Evolutionary conservation across 1,284 basidiomycete genomes (phyloP), one percentile per base, ranked within the genome.

Genomic region (Apiotrichum gamsii): DNA sequence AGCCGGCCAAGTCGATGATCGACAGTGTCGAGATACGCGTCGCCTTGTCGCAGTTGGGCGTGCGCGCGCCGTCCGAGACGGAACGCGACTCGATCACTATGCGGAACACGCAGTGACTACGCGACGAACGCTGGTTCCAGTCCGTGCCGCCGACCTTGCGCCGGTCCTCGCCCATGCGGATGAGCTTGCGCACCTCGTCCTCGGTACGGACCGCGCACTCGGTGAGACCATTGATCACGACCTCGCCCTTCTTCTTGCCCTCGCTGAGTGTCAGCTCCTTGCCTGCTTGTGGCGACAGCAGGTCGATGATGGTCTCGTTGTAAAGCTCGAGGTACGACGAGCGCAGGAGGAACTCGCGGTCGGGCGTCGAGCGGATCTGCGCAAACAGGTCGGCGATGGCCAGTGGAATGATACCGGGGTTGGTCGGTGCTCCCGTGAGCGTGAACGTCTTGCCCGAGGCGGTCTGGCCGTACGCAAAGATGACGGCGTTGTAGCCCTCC

Each of bases 281-380:
- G 2, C 60, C 58, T 4, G 52, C 43, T 3, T 57, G 57, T 2
- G 64, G 60, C 13, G 60, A 63, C 5, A 74, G 60, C 2, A 74
- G 61, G 54, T 74, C 91, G 54, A 89, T 81, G 51, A 98, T 86
- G 0, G 82, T 79, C 71, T 98, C 94, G 71, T 98, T 98, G 76
- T 96, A 97, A 44, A 97, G 90, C 62, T 97, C 93, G 36, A 97
- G 81, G 67, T 96, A 96, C 3, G 87, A 90, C 57, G 90, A 93
- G 10, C 94, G 82, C 1, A 98, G 79, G 13, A 98, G 80, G 70
- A 91, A 97, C 70, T 97, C 94, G 46, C 90, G 79, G 48, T 67
- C 59, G 5, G 65, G 64, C 2, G 64, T 70, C 5, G 64, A 54
- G 10, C 71, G 68, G 40, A 76, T 77, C 47, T 74, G 74, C 2